Conservation (phyloP, 2,329 filamentous ascomycete genomes). For the Trichoderma harzianum region DNA sequence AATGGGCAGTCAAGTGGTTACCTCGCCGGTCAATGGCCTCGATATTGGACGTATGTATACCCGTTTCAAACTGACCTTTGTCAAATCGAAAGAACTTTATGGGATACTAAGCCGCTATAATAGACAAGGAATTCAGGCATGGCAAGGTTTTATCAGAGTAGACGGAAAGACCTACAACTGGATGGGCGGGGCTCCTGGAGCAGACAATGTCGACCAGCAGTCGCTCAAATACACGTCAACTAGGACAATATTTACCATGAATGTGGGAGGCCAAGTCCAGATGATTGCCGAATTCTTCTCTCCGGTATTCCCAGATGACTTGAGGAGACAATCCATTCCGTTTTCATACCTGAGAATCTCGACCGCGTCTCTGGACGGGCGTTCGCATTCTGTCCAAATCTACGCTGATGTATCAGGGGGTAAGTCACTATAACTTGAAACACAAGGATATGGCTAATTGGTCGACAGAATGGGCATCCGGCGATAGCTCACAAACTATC, state of each 20-base stretch:
- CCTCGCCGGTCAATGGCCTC: slow-evolving; percentile 66
- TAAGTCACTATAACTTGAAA: background rate
- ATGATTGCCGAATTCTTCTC: slow-evolving; percentile 70
- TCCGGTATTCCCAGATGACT: slow-evolving; percentile 63
- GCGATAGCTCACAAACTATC: slow-evolving; percentile 53
- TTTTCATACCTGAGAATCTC: slow-evolving; percentile 68
- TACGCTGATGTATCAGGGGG: slow-evolving; percentile 65
- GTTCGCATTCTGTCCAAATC: slow-evolving; percentile 61
- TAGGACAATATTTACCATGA: slow-evolving; percentile 65
- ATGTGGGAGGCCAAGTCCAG: slow-evolving; percentile 57
- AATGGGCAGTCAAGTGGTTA: slow-evolving; percentile 63
- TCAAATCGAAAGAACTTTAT: background rate
- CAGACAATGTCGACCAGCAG: slow-evolving; percentile 55
- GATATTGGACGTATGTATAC: slow-evolving; percentile 62
- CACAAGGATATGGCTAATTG: slow-evolving; percentile 2
- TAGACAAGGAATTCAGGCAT: slow-evolving; percentile 51
- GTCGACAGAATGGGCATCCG: slow-evolving; percentile 65
- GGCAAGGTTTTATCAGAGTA: slow-evolving; percentile 67
- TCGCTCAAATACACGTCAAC: slow-evolving; percentile 70
- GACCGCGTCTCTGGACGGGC: slow-evolving; percentile 60
- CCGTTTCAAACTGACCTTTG: background rate
- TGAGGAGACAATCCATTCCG: slow-evolving; percentile 63
- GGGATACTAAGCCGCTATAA: slow-evolving; percentile 22
- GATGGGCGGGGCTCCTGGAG: slow-evolving; percentile 58
- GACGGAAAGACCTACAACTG: slow-evolving; percentile 63